Base-by-base conservation (phyloP, 108 stramenopile species). In the Cyclostephanos tholiformis region DNA sequence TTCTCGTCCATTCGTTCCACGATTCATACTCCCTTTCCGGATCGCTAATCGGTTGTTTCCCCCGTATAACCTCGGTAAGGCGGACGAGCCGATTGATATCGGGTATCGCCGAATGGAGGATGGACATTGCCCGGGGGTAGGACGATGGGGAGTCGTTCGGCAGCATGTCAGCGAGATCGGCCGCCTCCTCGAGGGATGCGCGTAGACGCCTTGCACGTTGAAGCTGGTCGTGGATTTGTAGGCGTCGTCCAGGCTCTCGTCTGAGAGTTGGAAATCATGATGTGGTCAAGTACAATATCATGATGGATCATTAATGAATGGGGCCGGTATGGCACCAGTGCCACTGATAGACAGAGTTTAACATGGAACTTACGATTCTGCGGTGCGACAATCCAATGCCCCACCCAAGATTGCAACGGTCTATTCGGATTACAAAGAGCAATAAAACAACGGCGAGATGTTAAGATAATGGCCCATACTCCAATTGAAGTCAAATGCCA, bases 351-450 rank as follows among this genome's bases (percentile, higher is more conserved):
- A 36, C 36, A 6, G 6, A 36, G 36, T 6, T 38, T 11, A 65
- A 73, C 38, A 30, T n/a, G 20, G 10, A 19, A 63, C 76, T 77
- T 71, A 77, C 76, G 69, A 49, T 65, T 77, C 76, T 0, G 69
- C 30, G 14, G 69, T 77, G 32, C 65, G 55, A 57, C 65, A 64
- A 20, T 77, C 53, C 19, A 70, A 52, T 48, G 69, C 46, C 22
- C 62, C 56, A 9, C 76, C 76, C 53, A 65, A 35, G 23, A 77
- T 67, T 29, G 69, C 69, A 59, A 77, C 43, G 29, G 68, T 77
- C 76, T 66, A 19, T n/a, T 17, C 30, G 16, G 62, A 14, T 16
- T 2, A 63, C 13, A 39, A 63, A 60, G 6, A 36, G 4, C 6
- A 36, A 6, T 6, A 36, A 6, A 4, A 36, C 36, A 6, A 36